These are phyloP conservation scores for Kwoniella bestiolae DNA, from an alignment of 768 basidiomycete genomes.

Conservation along the genomic window DNA sequence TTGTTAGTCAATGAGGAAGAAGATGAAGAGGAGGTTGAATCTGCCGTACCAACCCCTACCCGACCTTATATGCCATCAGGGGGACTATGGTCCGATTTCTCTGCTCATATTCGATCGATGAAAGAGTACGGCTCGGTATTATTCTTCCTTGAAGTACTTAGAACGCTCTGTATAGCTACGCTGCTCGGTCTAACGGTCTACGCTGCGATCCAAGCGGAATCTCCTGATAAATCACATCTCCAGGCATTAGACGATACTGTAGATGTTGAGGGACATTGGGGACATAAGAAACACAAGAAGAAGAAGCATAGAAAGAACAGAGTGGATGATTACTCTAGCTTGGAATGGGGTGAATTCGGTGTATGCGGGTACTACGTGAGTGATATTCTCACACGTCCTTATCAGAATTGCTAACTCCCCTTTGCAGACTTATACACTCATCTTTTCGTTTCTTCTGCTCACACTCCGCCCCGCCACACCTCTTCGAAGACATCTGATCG, in stretches of 20 bases:
- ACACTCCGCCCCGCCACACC: slow-evolving; percentile 56
- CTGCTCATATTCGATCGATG: slow-evolving; percentile 59
- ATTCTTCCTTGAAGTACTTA: slow-evolving; percentile 62
- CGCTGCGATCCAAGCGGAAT: slow-evolving; percentile 59
- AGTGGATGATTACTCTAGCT: slow-evolving; percentile 48
- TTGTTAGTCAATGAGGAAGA: slow-evolving; percentile 35
- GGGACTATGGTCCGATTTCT: slow-evolving; percentile 57
- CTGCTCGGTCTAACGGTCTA: slow-evolving; percentile 64
- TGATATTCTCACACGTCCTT: no score
- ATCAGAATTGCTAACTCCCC: neutral
- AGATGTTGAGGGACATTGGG: slow-evolving; percentile 24
- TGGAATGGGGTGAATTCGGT: slow-evolving; percentile 55
- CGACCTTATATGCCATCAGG: slow-evolving; percentile 40
- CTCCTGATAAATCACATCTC: slow-evolving; percentile 31
- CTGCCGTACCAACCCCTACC: slow-evolving; percentile 21
- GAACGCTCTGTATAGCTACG: slow-evolving; percentile 61
- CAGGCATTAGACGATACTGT: neutral
- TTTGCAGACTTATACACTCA: slow-evolving; percentile 60
- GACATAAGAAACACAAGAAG: slow-evolving; percentile 34
- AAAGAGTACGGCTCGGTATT: slow-evolving; percentile 61
- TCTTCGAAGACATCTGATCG: slow-evolving; percentile 58
- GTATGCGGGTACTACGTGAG: slow-evolving; percentile 58
- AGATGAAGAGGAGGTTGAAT: slow-evolving; percentile 33
- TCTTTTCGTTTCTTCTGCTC: slow-evolving; percentile 61
- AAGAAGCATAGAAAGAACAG: slow-evolving; percentile 52